Conservation (phyloP, 164 flowering plant species). For the Cinnamomum chago region DNA sequence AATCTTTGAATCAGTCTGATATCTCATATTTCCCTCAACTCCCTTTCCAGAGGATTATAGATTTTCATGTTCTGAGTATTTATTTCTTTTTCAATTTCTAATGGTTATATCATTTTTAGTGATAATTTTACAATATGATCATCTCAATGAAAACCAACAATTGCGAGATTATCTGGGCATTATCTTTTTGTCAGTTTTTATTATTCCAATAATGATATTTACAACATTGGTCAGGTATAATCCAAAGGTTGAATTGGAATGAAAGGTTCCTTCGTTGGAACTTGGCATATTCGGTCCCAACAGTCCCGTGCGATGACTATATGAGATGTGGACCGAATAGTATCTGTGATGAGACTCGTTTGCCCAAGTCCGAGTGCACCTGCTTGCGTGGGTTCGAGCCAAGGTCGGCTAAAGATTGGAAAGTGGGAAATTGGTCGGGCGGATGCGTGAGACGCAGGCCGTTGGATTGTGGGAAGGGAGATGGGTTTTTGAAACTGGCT, state of each 20-base stretch:
- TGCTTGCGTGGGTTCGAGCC: conserved; percentile 59
- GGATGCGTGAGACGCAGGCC: conserved; percentile 49
- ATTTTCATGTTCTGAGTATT: too few relatives aligned
- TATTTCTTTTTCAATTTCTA: too few relatives aligned
- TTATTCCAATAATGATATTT: too few relatives aligned
- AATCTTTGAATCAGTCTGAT: too few relatives aligned
- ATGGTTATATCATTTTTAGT: too few relatives aligned
- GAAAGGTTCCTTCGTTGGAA: conserved; percentile 26
- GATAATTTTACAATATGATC: too few relatives aligned
- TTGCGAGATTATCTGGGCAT: too few relatives aligned
- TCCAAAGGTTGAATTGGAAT: conserved; percentile 35
- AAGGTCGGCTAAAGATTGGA: conserved; percentile 34
- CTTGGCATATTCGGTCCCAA: conserved; percentile 28
- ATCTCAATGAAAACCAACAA: too few relatives aligned
- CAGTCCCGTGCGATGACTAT: conserved; percentile 40
- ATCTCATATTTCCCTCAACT: too few relatives aligned
- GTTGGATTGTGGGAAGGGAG: conserved; percentile 17
- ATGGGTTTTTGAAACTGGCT: conserved; percentile 17
- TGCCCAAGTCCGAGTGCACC: conserved; percentile 23
- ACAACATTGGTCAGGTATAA: too few relatives aligned
- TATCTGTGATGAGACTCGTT: conserved; percentile 21
- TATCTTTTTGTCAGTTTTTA: too few relatives aligned
- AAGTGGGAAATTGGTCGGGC: conserved; percentile 44
- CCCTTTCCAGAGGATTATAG: too few relatives aligned
- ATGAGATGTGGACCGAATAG: conserved; percentile 57